Conservation (phyloP, 768 basidiomycete species). For the Rhodosporidiobolus sp. region DNA sequence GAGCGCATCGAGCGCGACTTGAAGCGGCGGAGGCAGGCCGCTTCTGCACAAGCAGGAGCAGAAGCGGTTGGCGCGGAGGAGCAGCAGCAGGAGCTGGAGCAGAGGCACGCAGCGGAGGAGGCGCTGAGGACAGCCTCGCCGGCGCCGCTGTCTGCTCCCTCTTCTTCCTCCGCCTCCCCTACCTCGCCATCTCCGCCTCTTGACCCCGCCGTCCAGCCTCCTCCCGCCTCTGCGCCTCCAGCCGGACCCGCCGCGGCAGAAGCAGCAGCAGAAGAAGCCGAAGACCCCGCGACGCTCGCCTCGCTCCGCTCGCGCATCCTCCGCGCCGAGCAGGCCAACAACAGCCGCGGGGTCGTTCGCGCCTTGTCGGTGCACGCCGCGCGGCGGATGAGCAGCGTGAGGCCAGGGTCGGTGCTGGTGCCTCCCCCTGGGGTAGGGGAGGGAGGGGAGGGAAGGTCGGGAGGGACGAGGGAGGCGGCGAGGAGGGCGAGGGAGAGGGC, state of each 20-base stretch:
- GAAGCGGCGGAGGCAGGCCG: conserved; percentile 13
- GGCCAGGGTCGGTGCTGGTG: background rate
- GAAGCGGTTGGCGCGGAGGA: background rate
- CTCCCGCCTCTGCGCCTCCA: no score
- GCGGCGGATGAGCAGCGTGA: background rate
- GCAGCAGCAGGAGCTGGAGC: background rate
- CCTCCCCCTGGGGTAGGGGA: background rate
- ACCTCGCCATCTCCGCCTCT: no score
- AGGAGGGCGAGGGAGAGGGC: no score
- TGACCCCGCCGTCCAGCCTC: no score
- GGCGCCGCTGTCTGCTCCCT: background rate
- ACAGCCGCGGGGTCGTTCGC: conserved; percentile 12
- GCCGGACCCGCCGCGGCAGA: background rate
- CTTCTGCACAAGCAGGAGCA: background rate
- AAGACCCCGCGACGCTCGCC: background rate
- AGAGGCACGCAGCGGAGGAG: no score
- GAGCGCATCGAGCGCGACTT: conserved; percentile 33
- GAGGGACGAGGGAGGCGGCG: no score
- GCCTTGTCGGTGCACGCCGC: conserved; percentile 11
- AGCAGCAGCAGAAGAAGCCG: conserved; percentile 11
- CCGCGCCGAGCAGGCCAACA: conserved; percentile 14
- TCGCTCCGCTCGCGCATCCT: conserved; percentile 11
- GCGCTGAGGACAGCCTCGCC: background rate
- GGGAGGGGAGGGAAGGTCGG: no score
- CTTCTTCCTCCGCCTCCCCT: background rate